phyloP scores from a whole-genome alignment of 2,329 filamentous ascomycete genomes.

The Phialophora verrucosa region DNA sequence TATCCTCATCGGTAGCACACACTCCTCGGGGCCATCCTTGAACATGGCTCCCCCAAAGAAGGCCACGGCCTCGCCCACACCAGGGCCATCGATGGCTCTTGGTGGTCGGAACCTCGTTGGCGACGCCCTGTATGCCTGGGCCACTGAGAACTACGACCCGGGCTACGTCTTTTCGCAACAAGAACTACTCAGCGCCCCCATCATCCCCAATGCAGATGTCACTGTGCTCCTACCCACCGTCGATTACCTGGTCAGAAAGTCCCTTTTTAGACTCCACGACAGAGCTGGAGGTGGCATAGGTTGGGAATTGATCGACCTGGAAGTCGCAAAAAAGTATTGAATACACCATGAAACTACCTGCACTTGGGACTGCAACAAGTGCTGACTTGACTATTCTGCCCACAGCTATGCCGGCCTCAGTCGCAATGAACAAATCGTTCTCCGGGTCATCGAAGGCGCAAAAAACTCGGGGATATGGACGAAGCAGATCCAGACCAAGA shows the following conservation, averaged over 20 bases:
- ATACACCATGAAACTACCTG: conserved; percentile 42
- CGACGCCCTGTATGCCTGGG: conserved; percentile 54
- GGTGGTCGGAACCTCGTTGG: conserved; percentile 46
- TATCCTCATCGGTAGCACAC: conserved; percentile 39
- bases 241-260: conserved; percentile 53
- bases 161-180: conserved; percentile 56
- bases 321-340: conserved; percentile 58
- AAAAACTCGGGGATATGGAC: conserved; percentile 89
- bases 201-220: conserved; percentile 53
- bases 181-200: conserved; percentile 50
- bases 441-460: conserved; percentile 84
- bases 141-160: conserved; percentile 46
- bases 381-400: conserved; percentile 30
- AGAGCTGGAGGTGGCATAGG: conserved; percentile 49
- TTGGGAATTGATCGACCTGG: conserved; percentile 56
- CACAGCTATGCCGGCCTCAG: conserved; percentile 51
- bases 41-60: conserved; percentile 35
- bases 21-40: conserved; percentile 24
- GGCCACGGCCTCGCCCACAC: conserved; percentile 40
- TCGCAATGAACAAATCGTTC: conserved; percentile 77
- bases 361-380: conserved; percentile 16
- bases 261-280: conserved; percentile 54
- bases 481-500: conserved; percentile 77
- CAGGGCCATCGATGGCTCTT: conserved; percentile 40
- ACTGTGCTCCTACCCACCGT: conserved; percentile 51